Evolutionary conservation across 1,284 basidiomycete genomes (phyloP), one percentile per base, ranked within the genome.

Genomic region (Anthracocystis setariae): DNA sequence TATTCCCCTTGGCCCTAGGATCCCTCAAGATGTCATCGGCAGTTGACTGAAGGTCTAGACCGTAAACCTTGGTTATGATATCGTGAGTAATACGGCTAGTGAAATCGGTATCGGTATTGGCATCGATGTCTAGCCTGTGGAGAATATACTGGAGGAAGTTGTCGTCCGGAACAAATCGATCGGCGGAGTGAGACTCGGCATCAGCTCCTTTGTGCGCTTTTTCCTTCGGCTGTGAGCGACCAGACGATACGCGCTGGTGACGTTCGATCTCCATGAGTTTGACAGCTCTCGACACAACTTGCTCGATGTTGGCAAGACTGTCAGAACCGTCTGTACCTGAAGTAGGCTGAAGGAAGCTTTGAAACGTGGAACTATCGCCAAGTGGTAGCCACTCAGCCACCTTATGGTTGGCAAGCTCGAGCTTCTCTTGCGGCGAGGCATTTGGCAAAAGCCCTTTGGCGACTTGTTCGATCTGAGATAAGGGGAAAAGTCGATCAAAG

Each of bases 391-490:
- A 43, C 2, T 57, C 49, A 15, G 58, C 56, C 29, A 67, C 37
- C 35, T 62, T 68, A 43, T 46, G 40, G n/a, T 62, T 62, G 24
- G 51, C 43, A 8, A 58, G 43, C 29, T 56, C 67, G 17, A 67
- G 58, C 58, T 67, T 67, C n/a, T 61, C 58, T n/a, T 67, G 58
- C n/a, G 62, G 47, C 5, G 57, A 58, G 8, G 62, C 58, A 9
- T 62, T 38, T 3, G 52, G 46, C 20, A 27, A 37, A 24, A 60
- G 38, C 5, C 54, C 53, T 23, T 46, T 51, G 9, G 58, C 51
- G 52, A 58, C 21, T 13, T 3, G 32, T 13, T 71, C 68, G 40
- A 71, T 42, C 40, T 50, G 20, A 4, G 23, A 7, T 0, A 57
- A 12, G 3, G 69, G 63, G 42, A 66, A 72, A 32, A 72, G 40